Conservation (phyloP, 305 asterid species). For the Solanum hybrid region DNA sequence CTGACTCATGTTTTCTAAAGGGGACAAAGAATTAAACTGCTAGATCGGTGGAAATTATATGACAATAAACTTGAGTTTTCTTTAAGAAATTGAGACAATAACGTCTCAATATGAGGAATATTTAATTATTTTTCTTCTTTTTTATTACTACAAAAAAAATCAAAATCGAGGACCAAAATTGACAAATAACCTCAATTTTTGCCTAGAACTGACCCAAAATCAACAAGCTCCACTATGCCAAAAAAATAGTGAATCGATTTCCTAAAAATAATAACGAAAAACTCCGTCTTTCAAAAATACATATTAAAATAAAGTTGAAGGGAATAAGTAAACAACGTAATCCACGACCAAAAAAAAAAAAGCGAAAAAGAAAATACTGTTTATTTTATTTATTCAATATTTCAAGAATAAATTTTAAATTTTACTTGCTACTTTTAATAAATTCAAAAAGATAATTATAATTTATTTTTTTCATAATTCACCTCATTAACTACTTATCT, state of each 20-base stretch:
- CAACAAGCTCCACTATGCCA: not conserved
- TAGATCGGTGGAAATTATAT: not conserved
- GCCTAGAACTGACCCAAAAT: not conserved
- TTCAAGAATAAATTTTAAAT: fast-evolving
- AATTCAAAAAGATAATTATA: no score
- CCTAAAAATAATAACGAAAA: not conserved
- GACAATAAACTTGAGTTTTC: not conserved
- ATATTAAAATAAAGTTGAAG: not conserved
- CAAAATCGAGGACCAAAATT: not conserved
- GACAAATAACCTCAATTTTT: not conserved
- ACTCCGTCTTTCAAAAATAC: not conserved
- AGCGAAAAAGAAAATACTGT: not conserved
- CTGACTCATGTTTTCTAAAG: not conserved
- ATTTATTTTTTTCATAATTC: not conserved
- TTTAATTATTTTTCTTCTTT: not conserved
- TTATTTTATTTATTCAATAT: no score
- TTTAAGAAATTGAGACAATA: no score
- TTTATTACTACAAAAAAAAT: no score
- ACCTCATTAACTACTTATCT: not conserved
- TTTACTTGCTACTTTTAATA: no score
- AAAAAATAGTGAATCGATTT: not conserved
- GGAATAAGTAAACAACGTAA: not conserved
- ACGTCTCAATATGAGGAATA: no score
- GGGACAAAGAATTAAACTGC: not conserved
- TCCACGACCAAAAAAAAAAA: not conserved